phyloP scores from a whole-genome alignment of 1,284 basidiomycete species.

The Heterobasidion parviporum region DNA sequence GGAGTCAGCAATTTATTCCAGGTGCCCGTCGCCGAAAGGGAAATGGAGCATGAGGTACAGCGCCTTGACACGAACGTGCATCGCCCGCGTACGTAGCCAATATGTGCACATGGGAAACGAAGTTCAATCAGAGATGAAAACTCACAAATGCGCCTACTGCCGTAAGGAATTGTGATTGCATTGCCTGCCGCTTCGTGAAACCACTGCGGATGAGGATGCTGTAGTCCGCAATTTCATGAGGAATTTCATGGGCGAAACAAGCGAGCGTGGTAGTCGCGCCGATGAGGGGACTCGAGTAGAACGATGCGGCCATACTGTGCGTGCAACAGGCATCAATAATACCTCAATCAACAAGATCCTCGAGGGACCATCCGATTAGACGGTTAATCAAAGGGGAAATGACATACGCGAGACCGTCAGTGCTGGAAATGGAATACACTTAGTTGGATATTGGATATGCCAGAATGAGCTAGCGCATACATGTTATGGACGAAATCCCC shows the following conservation, averaged over 20 bases:
- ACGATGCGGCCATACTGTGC: constrained; percentile 78
- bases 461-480: constrained; percentile 31
- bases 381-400: background rate
- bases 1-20: background rate
- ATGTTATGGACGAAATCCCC: constrained; percentile 87
- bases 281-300: constrained; percentile 83
- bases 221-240: constrained; percentile 89
- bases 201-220: constrained; percentile 84
- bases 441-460: constrained; percentile 2
- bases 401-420: constrained; percentile 10
- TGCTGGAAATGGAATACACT: background rate
- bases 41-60: background rate
- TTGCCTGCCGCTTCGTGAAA: constrained; percentile 82
- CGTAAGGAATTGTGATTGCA: constrained; percentile 86
- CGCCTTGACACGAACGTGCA: background rate
- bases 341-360: background rate
- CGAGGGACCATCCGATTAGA: no score
- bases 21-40: background rate
- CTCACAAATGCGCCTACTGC: constrained; percentile 84
- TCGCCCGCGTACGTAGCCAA: background rate
- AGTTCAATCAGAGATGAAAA: background rate
- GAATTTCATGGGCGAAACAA: constrained; percentile 88
- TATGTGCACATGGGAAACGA: background rate
- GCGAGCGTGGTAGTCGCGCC: constrained; percentile 87
- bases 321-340: background rate